Percentiles rank a stretch among this genome's conserved stretches.
Evolutionary conservation across 306 rosid species (phyloP).

Genomic region (Citrullus amarus): DNA sequence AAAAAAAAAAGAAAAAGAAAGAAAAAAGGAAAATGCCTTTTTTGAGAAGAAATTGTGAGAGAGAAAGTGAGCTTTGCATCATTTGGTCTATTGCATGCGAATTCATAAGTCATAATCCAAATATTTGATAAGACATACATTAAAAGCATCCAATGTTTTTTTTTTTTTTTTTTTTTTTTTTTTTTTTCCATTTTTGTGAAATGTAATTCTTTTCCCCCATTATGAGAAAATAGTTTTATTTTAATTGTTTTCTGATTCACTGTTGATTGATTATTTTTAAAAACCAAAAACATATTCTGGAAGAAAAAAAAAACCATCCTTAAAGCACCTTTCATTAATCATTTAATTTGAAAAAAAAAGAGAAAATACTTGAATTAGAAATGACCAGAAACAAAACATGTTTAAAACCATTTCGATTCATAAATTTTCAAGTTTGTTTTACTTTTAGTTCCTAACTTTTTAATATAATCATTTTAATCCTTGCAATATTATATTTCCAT

Average conservation of each 20-base stretch:
- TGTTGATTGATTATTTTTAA: no score
- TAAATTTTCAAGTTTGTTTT: no score
- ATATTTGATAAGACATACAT: background rate
- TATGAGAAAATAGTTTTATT: background rate
- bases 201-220: background rate
- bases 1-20: background rate
- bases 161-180: background rate
- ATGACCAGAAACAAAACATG: no score
- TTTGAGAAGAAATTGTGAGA: background rate
- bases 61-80: background rate
- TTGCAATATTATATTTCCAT: no score
- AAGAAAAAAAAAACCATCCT: no score
- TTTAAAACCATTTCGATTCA: no score
- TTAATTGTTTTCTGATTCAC: background rate
- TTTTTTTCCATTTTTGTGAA: background rate
- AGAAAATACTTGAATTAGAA: no score
- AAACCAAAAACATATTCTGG: no score
- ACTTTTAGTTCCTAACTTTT: no score
- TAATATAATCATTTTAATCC: no score
- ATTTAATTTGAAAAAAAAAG: no score
- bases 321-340: no score
- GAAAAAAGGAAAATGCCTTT: background rate
- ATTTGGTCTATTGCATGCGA: constrained; percentile 6
- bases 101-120: constrained; percentile 7
- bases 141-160: background rate